Conservation (phyloP, 495 filamentous ascomycete genomes). For the Chaetomium tenue region DNA sequence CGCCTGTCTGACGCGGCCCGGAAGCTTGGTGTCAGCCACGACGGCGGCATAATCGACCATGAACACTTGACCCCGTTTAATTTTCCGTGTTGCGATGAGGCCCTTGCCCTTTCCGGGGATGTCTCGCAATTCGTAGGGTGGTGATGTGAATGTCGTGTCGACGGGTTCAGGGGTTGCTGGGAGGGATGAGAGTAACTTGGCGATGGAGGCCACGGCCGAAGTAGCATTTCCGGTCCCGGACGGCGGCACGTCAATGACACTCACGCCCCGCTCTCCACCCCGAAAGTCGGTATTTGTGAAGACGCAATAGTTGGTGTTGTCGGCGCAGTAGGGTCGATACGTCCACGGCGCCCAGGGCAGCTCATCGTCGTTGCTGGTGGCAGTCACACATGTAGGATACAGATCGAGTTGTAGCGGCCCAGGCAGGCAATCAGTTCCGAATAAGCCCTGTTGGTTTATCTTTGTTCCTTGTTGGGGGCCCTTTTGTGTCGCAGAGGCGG, state of each 20-base stretch:
- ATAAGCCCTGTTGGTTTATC: not conserved
- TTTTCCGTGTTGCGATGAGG: slow-evolving; percentile 34
- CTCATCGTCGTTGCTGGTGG: not conserved
- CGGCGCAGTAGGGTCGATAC: slow-evolving; percentile 30
- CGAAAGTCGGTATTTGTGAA: slow-evolving; percentile 32
- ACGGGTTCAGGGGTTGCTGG: slow-evolving; percentile 19
- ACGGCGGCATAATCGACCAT: slow-evolving; percentile 35
- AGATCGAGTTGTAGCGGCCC: not conserved
- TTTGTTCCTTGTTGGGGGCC: not conserved
- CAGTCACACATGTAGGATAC: not conserved
- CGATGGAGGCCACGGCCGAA: slow-evolving; percentile 13
- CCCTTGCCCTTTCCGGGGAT: slow-evolving; percentile 38
- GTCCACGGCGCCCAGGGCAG: slow-evolving; percentile 41
- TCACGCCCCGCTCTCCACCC: slow-evolving; percentile 27
- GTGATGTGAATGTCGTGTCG: not conserved
- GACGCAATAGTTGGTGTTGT: slow-evolving; percentile 29
- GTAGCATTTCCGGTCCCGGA: slow-evolving; percentile 24
- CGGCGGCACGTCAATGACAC: slow-evolving; percentile 26
- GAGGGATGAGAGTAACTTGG: not conserved
- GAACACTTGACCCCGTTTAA: slow-evolving; percentile 32
- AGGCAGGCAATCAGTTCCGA: not conserved
- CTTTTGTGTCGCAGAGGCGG: not conserved
- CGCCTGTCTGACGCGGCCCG: slow-evolving; percentile 23
- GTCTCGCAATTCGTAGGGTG: slow-evolving; percentile 29
- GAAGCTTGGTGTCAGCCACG: slow-evolving; percentile 32